These are phyloP conservation scores for Mucor piriformis DNA, from an alignment of 371 early-diverging fungal genomes.

Conservation along the genomic window DNA sequence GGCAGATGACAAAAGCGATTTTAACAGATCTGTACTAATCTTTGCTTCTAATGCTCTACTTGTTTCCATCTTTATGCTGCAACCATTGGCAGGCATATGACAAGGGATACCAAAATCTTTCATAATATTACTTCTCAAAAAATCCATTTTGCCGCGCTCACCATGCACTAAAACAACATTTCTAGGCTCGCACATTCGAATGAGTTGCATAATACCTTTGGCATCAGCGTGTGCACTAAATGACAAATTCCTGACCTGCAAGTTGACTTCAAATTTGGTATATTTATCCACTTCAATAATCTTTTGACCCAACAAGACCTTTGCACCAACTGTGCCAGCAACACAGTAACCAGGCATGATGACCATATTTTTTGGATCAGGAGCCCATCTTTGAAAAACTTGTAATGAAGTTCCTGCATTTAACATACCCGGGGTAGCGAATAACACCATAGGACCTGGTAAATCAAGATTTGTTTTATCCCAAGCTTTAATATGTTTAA, in stretches of 20 bases:
- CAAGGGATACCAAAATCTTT: conserved; percentile 85
- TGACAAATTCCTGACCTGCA: conserved; percentile 93
- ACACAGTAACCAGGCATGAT: conserved; percentile 96
- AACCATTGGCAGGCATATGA: conserved; percentile 90
- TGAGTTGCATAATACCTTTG: conserved; percentile 97
- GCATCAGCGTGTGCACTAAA: conserved; percentile 99
- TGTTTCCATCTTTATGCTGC: conserved; percentile 69
- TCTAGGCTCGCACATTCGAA: conserved; percentile 89
- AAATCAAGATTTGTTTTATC: conserved; percentile 67
- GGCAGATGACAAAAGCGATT: conserved; percentile 30
- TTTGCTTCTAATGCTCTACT: conserved; percentile 59
- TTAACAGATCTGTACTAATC: conserved; percentile 56
- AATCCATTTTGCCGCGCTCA: conserved; percentile 90
- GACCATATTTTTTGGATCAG: conserved; percentile 88
- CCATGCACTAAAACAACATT: conserved; percentile 99
- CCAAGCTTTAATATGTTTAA: conserved; percentile 89
- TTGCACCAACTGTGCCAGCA: conserved; percentile 94
- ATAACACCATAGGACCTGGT: conserved; percentile 91
- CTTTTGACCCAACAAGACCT: conserved; percentile 90
- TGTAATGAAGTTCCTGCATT: conserved; percentile 83
- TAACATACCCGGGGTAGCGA: conserved; percentile 96
- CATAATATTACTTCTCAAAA: conserved; percentile 82
- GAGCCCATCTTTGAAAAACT: conserved; percentile 90
- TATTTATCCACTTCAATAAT: conserved; percentile 79
- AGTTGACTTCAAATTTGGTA: conserved; percentile 81